These are phyloP conservation scores for Tetraselmis chui DNA, from an alignment of 139 green algal species.

Conservation along the genomic window DNA sequence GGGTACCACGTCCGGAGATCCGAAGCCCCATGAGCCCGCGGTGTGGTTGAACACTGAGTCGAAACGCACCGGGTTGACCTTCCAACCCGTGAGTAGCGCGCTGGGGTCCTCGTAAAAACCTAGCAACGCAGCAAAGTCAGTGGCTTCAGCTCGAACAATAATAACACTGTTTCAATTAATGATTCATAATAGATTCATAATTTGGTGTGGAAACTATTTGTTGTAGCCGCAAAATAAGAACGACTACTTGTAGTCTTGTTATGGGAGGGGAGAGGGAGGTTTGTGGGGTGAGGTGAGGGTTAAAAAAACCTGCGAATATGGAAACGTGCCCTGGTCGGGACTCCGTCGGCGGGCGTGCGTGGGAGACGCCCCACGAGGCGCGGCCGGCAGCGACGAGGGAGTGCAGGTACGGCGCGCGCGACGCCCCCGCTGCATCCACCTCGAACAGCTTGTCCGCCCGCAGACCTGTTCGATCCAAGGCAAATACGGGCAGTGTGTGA, in stretches of 20 bases:
- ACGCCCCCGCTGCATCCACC: neutral
- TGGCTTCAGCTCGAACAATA: too few relatives aligned
- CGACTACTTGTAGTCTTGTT: too few relatives aligned
- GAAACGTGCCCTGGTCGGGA: slow-evolving; percentile 33
- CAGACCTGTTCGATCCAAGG: too few relatives aligned
- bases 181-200: too few relatives aligned
- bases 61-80: slow-evolving; percentile 31
- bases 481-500: too few relatives aligned
- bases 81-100: slow-evolving; percentile 23
- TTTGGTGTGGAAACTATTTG: too few relatives aligned
- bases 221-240: too few relatives aligned
- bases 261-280: neutral
- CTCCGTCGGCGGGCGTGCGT: slow-evolving; percentile 33
- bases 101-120: slow-evolving; percentile 39
- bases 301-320: neutral
- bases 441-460: slow-evolving; percentile 16
- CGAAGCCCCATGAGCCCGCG: slow-evolving; percentile 20
- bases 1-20: slow-evolving; percentile 28
- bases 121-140: too few relatives aligned
- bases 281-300: too few relatives aligned
- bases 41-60: slow-evolving; percentile 30
- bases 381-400: neutral
- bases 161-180: too few relatives aligned
- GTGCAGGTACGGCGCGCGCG: slow-evolving; percentile 18
- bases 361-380: slow-evolving; percentile 22